phyloP scores from a whole-genome alignment of 495 filamentous ascomycete genomes.

The Usnea hakonensis region DNA sequence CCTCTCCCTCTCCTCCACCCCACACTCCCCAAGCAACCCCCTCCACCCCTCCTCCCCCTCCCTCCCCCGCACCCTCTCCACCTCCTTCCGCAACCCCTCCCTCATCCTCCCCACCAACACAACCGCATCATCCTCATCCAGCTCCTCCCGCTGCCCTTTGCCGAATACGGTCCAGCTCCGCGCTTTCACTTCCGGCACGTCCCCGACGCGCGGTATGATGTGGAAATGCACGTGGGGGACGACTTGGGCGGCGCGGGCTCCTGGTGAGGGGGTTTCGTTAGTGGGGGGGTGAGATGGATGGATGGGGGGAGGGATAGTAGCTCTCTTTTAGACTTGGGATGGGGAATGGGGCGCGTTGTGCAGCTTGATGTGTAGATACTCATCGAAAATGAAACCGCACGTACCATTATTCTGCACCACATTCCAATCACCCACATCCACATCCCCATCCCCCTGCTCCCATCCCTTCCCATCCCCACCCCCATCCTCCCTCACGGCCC shows the following conservation, averaged over 20 bases:
- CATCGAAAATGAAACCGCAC: slow-evolving; percentile 10
- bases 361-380: too few relatives aligned
- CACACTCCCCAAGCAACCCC: slow-evolving; percentile 13
- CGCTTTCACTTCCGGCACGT: slow-evolving; percentile 36
- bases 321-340: too few relatives aligned
- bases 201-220: slow-evolving; percentile 62
- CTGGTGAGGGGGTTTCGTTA: slow-evolving; percentile 30
- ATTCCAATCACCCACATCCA: slow-evolving; percentile 68
- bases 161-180: slow-evolving; percentile 80
- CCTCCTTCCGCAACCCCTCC: slow-evolving; percentile 47
- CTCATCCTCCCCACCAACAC: slow-evolving; percentile 56
- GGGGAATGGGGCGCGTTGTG: too few relatives aligned
- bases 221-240: slow-evolving; percentile 92
- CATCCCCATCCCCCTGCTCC: slow-evolving; percentile 28
- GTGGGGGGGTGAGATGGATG: too few relatives aligned
- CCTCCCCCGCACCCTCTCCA: slow-evolving; percentile 38
- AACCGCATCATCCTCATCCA: slow-evolving; percentile 78
- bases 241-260: slow-evolving; percentile 76
- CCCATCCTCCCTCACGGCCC: slow-evolving; percentile 35
- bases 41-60: slow-evolving; percentile 32
- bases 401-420: slow-evolving; percentile 90
- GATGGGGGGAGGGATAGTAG: too few relatives aligned
- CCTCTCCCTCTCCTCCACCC: slow-evolving; percentile 5
- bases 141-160: slow-evolving; percentile 66
- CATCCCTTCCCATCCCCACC: slow-evolving; percentile 45